Conservation (phyloP, 192 early-diverging fungal genomes). For the Coemansia sp. region DNA sequence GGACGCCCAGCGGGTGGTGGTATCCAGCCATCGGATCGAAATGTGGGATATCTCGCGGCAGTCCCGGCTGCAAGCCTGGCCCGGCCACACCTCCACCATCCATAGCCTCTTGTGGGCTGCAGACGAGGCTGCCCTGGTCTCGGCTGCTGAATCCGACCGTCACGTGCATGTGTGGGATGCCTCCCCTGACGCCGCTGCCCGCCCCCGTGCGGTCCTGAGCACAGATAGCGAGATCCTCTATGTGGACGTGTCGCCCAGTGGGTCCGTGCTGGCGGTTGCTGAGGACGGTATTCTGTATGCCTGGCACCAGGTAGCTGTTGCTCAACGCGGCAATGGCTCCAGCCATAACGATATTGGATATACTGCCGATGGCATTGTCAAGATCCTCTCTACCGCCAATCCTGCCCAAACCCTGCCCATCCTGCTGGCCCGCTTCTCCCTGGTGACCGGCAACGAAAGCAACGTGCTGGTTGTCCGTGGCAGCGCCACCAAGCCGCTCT, state of each 20-base stretch:
- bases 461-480: constrained; percentile 41
- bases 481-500: constrained; percentile 27
- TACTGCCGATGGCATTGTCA: constrained; percentile 29
- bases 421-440: constrained; percentile 41
- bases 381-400: constrained; percentile 5
- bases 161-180: constrained; percentile 46
- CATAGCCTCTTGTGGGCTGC: constrained; percentile 37
- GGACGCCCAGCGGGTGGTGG: constrained; percentile 26
- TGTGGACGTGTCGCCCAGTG: constrained; percentile 27
- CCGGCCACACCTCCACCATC: constrained; percentile 32
- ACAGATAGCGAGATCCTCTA: constrained; percentile 24
- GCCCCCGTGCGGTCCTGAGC: constrained; percentile 21
- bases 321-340: constrained; percentile 5
- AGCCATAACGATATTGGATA: constrained; percentile 20
- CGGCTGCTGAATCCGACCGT: constrained; percentile 36
- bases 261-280: constrained; percentile 39
- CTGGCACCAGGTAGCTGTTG: constrained; percentile 39
- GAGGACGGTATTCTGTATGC: constrained; percentile 25
- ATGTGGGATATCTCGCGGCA: constrained; percentile 27
- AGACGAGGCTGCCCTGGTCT: constrained; percentile 31
- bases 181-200: neutral
- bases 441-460: constrained; percentile 27
- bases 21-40: constrained; percentile 45
- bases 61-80: constrained; percentile 12
- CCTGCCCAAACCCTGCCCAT: constrained; percentile 8